Base-by-base conservation (phyloP, 2,329 filamentous ascomycete genomes). In the Xylariaceae sp. region DNA sequence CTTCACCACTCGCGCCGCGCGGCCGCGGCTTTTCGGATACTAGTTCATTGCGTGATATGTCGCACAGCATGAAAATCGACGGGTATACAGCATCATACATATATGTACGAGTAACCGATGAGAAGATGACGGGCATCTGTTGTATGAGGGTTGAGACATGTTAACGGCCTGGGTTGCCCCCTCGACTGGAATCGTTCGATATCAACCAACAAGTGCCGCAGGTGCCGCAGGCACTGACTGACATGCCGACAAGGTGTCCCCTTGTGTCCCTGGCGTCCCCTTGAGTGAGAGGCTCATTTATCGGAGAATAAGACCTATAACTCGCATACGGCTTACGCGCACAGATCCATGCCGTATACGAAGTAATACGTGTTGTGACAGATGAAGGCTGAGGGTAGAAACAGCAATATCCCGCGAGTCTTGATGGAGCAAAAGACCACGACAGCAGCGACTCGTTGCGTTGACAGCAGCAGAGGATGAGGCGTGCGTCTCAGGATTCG, bases 11-110 rank as follows among this genome's bases (percentile, higher is more conserved):
- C 9, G 3, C 37, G 13, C 37, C 37, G 9, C 37, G 37, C 37
- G 37, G 37, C 44, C 47, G 23, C 23, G 23, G 23, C 23, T 30
- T 30, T 30, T 30, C 11, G 15, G 44, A 60, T 50, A 49, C 23
- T 30, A 23, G 57, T 61, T 53, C 44, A 60, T 61, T 56, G 52
- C 49, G 53, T 58, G 58, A 58, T 58, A 51, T n/a, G 58, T 60
- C 58, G 15, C 55, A 58, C 58, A 49, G 35, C 58, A 53, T 39
- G 44, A 48, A 48, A 42, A 10, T 42, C 37, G 23, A 30, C 23
- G 23, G 23, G 23, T 42, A 42, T 42, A 9, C 37, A 42, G 44
- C 44, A 11, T 44, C 5, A 8, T 39, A 39, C 17, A 53, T 51
- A 9, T 44, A 51, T 23, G 17, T 42, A 30, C 23, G 23, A 30